Evolutionary conservation across 306 rosid genomes (phyloP).

Genomic region (Corylus heterophylla): DNA sequence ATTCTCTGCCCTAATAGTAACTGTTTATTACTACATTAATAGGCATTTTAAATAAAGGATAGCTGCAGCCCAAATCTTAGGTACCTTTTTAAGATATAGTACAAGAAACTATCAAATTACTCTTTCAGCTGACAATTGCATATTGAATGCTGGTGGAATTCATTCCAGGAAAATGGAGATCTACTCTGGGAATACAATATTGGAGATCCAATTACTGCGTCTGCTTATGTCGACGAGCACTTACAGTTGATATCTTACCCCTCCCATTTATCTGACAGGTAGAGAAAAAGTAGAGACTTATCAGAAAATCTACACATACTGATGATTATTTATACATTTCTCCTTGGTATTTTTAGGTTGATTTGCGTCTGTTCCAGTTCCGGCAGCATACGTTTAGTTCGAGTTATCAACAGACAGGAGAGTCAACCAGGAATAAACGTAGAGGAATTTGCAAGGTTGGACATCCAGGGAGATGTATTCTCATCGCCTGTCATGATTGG

Average conservation of each 20-base stretch:
- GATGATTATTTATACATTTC: neutral
- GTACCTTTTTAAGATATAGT: neutral
- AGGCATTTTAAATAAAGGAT: neutral
- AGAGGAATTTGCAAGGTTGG: constrained; percentile 58
- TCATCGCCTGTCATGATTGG: constrained; percentile 88
- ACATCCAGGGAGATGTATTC: constrained; percentile 67
- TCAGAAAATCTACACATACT: neutral
- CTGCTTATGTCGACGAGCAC: constrained; percentile 81
- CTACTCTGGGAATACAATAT: constrained; percentile 70
- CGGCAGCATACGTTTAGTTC: constrained; percentile 62
- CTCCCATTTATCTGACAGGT: constrained; percentile 64
- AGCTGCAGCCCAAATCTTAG: neutral
- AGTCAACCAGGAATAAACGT: constrained; percentile 31
- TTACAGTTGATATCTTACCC: constrained; percentile 41
- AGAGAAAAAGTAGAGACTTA: constrained; percentile 7
- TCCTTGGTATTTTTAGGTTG: constrained; percentile 44
- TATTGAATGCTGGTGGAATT: constrained; percentile 19
- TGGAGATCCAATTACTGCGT: constrained; percentile 79
- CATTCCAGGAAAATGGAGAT: constrained; percentile 62
- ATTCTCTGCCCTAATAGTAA: neutral
- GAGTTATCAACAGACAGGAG: constrained; percentile 27
- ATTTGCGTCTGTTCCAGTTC: constrained; percentile 78
- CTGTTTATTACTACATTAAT: neutral
- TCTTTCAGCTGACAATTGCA: constrained; percentile 7
- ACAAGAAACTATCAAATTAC: neutral